Evolutionary conservation across 148 eudicot genomes (phyloP), one percentile per base, ranked within the genome.

Genomic region (Polygonum aviculare): DNA sequence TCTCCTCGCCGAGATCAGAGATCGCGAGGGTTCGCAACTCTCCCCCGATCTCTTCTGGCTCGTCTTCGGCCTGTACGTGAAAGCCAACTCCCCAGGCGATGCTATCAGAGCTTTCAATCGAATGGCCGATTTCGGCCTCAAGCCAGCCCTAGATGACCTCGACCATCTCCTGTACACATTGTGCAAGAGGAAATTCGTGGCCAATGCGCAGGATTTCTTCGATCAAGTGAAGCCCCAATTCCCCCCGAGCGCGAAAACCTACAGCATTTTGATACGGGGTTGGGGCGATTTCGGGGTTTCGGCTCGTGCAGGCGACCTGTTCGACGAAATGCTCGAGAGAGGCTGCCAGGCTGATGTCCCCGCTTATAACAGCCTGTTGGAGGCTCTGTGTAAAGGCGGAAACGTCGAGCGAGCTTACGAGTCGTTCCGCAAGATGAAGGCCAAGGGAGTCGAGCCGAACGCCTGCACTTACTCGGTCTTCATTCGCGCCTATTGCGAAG

Each of bases 401-500:
- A 74, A 82, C 45, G 83, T 84, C 2, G 92, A 89, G 19, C 91
- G 86, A 73, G 98, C 96, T 12, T 85, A 89, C 67, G 79, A 75
- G 63, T 75, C 88, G 57, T 93, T 93, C 72, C 77, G 81, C 2
- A 83, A 81, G 57, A 89, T 93, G 90, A 79, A 78, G 75, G 77
- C 77, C 1, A 87, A 74, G 71, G 96, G 89, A 69, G 79, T 93
- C 36, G 69, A 75, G n/a, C 90, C 96, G 0, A 88, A 90, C 85
- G 98, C 90, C 12, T 85, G 75, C 69, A 90, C 88, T 63, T 93
- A 93, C 78, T 89, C 96, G 15, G 83, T 93, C 11, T 90, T 93
- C 73, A 84, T 93, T 73, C 96, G 83, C 40, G 89, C 93, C 50
- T 82, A 82, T 77, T 93, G 98, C 50, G 85, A 84, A 9, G 82